A percentile compares a stretch with the other conserved stretches of the same genome.
Conservation (phyloP, 352 stramenopile genomes). For the Peronospora destructor region DNA sequence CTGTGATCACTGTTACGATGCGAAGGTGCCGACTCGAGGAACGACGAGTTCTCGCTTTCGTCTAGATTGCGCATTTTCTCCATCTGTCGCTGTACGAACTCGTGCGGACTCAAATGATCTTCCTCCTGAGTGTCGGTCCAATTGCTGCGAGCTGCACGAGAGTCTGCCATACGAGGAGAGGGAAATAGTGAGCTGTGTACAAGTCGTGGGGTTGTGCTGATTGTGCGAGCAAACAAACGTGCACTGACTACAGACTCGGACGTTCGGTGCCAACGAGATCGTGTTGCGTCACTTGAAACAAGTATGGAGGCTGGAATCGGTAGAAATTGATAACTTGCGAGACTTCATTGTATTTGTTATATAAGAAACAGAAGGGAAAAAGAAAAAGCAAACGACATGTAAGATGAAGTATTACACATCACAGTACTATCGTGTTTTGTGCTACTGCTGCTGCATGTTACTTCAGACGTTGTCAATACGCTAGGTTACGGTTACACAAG, state of each 20-base stretch:
- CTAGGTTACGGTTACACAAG: no score
- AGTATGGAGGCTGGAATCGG: background rate
- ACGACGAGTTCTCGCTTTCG: constrained; percentile 11
- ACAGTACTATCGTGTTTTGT: background rate
- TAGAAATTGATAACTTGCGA: constrained; percentile 1
- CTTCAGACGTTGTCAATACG: no score
- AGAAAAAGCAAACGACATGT: background rate
- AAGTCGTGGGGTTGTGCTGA: background rate
- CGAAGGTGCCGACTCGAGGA: constrained; percentile 19
- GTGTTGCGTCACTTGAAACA: background rate
- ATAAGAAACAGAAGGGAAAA: background rate
- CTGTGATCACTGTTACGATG: constrained; percentile 26
- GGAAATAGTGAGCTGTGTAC: background rate
- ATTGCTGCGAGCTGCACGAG: constrained; percentile 17
- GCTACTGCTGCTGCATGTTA: no score
- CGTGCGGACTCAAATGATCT: constrained; percentile 39
- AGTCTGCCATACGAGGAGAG: constrained; percentile 13
- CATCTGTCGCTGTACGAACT: constrained; percentile 43
- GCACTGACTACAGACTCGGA: constrained; percentile 7
- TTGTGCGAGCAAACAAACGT: background rate
- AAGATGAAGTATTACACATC: background rate
- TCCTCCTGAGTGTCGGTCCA: constrained; percentile 44
- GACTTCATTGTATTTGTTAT: background rate
- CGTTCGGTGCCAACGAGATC: constrained; percentile 13
- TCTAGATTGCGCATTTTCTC: constrained; percentile 46